Conservation (phyloP, 352 stramenopile species). For the Lagenidium giganteum region DNA sequence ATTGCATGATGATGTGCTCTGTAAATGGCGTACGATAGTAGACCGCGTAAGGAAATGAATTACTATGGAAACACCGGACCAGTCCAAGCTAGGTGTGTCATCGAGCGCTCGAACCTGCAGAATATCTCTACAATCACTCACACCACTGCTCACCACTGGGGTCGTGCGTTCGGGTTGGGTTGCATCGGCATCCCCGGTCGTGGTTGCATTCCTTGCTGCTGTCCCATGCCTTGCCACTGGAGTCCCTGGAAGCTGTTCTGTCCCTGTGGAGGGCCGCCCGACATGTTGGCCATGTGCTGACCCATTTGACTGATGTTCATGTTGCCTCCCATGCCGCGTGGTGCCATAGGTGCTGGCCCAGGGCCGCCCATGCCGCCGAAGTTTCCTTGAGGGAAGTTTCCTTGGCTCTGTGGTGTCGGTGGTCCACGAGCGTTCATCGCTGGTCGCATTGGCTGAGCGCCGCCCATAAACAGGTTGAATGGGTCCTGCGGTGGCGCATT, state of each 20-base stretch:
- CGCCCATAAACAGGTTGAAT: constrained; percentile 68
- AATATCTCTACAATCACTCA: no score
- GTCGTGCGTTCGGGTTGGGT: constrained; percentile 31
- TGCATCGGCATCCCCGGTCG: constrained; percentile 55
- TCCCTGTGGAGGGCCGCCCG: constrained; percentile 26
- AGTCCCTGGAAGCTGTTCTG: constrained; percentile 81
- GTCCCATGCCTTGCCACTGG: constrained; percentile 79
- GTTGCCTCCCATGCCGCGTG: constrained; percentile 36
- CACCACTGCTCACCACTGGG: constrained; percentile 34
- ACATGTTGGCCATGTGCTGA: constrained; percentile 58
- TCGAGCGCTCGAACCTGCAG: neutral
- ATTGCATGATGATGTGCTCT: no score
- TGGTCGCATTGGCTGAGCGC: constrained; percentile 19
- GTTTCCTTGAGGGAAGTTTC: constrained; percentile 21
- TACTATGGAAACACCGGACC: no score
- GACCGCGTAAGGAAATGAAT: no score
- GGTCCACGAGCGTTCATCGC: constrained; percentile 31
- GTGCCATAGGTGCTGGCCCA: constrained; percentile 32
- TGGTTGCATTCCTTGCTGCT: constrained; percentile 41
- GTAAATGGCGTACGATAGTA: no score
- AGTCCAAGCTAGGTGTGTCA: neutral
- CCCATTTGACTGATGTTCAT: constrained; percentile 84
- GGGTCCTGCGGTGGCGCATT: constrained; percentile 38
- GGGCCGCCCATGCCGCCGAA: constrained; percentile 42
- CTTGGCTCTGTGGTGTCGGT: constrained; percentile 9